A percentile compares a stretch with the other conserved stretches of the same genome.
These are phyloP conservation scores for Escovopsis sp. DNA, from an alignment of 2,329 filamentous ascomycete species.

Conservation along the genomic window DNA sequence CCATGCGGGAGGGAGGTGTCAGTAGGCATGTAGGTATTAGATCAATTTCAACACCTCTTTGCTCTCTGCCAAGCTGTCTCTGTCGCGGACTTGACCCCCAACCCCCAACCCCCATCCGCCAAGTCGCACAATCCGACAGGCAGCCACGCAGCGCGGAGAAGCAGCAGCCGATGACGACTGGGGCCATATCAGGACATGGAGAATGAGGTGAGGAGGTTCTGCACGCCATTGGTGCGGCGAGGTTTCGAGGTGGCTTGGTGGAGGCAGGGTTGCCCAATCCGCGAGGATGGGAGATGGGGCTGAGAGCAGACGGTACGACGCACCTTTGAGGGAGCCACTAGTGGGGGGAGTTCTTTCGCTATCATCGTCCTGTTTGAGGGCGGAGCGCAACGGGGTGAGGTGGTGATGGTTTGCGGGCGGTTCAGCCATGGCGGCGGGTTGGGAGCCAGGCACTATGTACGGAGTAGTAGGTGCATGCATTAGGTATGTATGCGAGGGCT, in stretches of 20 bases:
- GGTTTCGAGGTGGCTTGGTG: not conserved
- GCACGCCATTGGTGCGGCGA: not conserved
- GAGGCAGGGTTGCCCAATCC: not conserved
- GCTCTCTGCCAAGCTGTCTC: not conserved
- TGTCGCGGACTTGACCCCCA: not conserved
- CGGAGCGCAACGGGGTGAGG: constrained; percentile 21
- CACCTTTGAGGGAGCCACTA: constrained; percentile 29
- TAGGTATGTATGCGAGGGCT: too few species aligned
- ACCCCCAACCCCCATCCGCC: too few species aligned
- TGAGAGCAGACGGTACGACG: constrained; percentile 9
- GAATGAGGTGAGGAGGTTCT: not conserved
- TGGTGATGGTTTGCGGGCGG: constrained; percentile 11
- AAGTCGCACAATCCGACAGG: too few species aligned
- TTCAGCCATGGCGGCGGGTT: constrained; percentile 12
- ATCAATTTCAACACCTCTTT: not conserved
- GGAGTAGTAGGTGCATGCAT: too few species aligned
- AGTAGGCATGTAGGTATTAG: constrained; percentile 4
- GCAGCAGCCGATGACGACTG: too few species aligned
- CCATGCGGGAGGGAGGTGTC: too few species aligned
- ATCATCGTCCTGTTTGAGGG: constrained; percentile 30
- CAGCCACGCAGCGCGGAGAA: too few species aligned
- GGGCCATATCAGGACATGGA: not conserved
- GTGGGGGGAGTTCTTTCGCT: constrained; percentile 20
- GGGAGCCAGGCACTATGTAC: not conserved
- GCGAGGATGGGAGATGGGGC: not conserved